phyloP scores from a whole-genome alignment of 768 basidiomycete genomes.

The Leucocoprinus leucothites region DNA sequence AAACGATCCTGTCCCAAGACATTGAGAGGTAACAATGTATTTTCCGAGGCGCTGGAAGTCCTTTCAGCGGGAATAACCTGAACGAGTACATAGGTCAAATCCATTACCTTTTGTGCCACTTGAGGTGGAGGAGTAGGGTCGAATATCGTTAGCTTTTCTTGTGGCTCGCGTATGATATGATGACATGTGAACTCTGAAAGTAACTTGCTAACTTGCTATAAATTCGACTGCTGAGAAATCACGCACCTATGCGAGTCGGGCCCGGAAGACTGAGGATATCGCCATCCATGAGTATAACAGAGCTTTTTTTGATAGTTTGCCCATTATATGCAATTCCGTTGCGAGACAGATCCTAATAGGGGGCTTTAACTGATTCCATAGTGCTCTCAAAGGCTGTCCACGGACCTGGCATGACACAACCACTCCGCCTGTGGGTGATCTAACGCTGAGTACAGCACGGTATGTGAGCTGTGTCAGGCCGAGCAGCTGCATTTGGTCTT shows the following conservation, averaged over 20 bases:
- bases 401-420: conserved; percentile 77
- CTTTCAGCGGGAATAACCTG: background rate
- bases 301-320: conserved; percentile 60
- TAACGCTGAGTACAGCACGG: conserved; percentile 44
- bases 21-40: conserved; percentile 75
- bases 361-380: background rate
- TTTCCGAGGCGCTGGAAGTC: conserved; percentile 52
- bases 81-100: background rate
- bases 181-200: conserved; percentile 62
- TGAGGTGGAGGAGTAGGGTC: conserved; percentile 60
- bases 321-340: conserved; percentile 75
- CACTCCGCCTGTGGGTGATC: conserved; percentile 65
- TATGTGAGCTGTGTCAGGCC: background rate
- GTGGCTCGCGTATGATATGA: conserved; percentile 50
- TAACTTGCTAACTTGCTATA: background rate
- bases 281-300: conserved; percentile 75
- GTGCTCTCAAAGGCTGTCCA: background rate
- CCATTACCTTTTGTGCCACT: conserved; percentile 49
- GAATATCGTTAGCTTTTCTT: conserved; percentile 52
- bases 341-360: conserved; percentile 64
- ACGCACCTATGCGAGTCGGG: conserved; percentile 40
- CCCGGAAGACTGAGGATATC: conserved; percentile 63
- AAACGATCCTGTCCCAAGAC: conserved; percentile 78
- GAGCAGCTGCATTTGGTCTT: background rate
- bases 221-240: background rate